Conservation (phyloP, 176 grass and related monocot species). For the Oryza glumipatula region DNA sequence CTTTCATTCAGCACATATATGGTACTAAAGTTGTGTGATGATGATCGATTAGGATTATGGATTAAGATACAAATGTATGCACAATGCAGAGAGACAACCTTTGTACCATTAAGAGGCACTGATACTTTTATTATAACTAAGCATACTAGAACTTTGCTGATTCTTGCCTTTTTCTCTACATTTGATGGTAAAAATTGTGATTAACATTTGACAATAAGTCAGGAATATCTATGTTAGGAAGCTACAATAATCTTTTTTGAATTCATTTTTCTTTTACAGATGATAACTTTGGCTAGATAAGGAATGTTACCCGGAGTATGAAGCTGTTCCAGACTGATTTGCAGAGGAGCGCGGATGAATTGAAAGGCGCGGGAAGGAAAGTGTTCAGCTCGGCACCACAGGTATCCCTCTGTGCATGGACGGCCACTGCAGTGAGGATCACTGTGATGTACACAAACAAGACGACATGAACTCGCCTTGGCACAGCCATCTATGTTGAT, state of each 20-base stretch:
- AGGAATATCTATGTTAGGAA: not conserved
- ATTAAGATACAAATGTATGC: not conserved
- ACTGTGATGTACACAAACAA: not conserved
- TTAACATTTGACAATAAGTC: not conserved
- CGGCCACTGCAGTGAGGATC: not conserved
- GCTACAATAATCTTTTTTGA: not conserved
- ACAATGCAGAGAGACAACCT: not conserved
- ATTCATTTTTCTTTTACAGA: not conserved
- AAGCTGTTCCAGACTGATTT: conserved; percentile 18
- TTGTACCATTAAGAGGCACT: not conserved
- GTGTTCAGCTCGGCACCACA: conserved; percentile 16
- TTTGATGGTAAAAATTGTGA: not conserved
- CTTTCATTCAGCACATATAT: not conserved
- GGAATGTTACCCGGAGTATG: conserved; percentile 28
- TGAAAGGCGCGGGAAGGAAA: conserved; percentile 9
- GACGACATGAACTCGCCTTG: not conserved
- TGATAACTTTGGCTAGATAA: not conserved
- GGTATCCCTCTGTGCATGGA: not conserved
- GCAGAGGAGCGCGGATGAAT: conserved; percentile 3
- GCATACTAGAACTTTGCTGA: not conserved
- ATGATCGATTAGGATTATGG: not conserved
- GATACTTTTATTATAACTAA: not conserved
- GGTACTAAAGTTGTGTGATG: not conserved
- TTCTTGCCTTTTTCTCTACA: not conserved
- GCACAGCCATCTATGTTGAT: not conserved